phyloP scores from a whole-genome alignment of 768 basidiomycete species.

The Kwoniella newhampshirensis region DNA sequence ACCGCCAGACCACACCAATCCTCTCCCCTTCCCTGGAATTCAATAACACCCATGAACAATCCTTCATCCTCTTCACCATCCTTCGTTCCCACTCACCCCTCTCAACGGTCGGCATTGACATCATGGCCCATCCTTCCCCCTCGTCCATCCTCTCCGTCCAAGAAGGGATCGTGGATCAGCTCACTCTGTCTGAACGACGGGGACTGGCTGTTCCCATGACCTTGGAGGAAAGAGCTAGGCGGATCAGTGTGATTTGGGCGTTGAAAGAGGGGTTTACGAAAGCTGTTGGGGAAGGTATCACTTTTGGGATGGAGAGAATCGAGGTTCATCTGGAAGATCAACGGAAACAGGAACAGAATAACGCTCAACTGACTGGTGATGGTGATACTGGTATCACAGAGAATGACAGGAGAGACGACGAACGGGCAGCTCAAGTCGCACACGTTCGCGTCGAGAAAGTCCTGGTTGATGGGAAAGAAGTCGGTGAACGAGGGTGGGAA shows the following conservation, averaged over 20 bases:
- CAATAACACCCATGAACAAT: conserved; percentile 40
- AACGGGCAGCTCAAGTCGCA: neutral
- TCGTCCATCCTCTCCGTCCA: conserved; percentile 21
- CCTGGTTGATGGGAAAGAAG: conserved; percentile 24
- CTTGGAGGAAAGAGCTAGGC: conserved; percentile 11
- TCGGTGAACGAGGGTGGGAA: conserved; percentile 16
- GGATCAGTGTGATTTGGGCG: conserved; percentile 35
- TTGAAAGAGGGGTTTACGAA: conserved; percentile 43
- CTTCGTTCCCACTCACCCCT: conserved; percentile 3
- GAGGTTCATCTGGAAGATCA: conserved; percentile 19
- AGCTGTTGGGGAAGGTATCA: conserved; percentile 41
- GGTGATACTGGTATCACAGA: neutral
- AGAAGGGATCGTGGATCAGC: conserved; percentile 29
- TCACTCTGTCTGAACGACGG: conserved; percentile 21
- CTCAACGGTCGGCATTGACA: conserved; percentile 34
- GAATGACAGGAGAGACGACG: conserved; percentile 19
- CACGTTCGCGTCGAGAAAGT: conserved; percentile 8
- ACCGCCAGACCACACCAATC: conserved; percentile 12
- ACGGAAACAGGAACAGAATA: too few relatives aligned
- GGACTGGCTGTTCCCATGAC: conserved; percentile 12
- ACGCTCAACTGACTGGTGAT: too few relatives aligned
- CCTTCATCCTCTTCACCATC: conserved; percentile 25
- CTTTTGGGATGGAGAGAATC: conserved; percentile 38
- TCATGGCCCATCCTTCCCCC: conserved; percentile 26
- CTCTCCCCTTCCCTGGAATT: conserved; percentile 29